Evolutionary conservation across 225 moss, liverwort and hornwort species (phyloP).

Genomic region (Pseudisothecium myosuroides): DNA sequence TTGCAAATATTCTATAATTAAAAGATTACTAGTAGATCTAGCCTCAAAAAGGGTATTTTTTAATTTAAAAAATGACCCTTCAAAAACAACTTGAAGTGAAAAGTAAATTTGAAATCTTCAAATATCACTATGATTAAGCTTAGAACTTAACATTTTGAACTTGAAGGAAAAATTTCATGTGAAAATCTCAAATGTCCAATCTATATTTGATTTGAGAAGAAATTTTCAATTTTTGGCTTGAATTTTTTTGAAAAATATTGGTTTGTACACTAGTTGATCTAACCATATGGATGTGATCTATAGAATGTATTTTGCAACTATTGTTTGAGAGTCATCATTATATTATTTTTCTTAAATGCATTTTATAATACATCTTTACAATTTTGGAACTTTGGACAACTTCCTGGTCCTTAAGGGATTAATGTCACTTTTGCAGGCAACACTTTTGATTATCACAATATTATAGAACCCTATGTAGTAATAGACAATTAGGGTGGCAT

Average conservation of each 20-base stretch:
- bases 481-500: accelerated
- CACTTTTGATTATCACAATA: neutral
- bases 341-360: neutral
- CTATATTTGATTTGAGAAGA: no score
- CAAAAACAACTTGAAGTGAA: neutral
- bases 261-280: no score
- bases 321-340: neutral
- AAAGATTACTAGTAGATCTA: accelerated
- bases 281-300: no score
- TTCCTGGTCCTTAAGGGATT: accelerated
- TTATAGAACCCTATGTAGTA: neutral
- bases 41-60: no score
- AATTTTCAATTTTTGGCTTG: no score
- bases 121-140: neutral
- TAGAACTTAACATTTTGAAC: neutral
- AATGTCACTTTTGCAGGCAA: neutral
- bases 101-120: no score
- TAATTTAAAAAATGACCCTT: neutral
- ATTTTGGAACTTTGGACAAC: neutral
- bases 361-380: neutral
- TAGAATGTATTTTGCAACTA: no score
- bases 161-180: no score
- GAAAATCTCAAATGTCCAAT: no score
- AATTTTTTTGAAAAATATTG: no score
- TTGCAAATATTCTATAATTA: neutral